Base-by-base conservation (phyloP, 2,329 filamentous ascomycete genomes). In the Fusarium longipes region DNA sequence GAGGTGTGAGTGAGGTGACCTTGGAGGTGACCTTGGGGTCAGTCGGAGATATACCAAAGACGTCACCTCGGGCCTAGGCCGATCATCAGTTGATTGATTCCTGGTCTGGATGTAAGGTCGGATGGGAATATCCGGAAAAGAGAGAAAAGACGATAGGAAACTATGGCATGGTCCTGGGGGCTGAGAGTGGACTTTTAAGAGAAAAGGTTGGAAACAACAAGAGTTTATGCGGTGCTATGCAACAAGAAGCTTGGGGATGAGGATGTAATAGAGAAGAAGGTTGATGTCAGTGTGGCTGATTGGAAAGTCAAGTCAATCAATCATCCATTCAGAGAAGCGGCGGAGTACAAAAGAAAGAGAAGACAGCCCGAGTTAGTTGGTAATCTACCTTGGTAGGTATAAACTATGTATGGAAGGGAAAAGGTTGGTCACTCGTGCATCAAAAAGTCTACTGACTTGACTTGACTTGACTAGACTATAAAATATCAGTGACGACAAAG, bases 21-120 rank as follows among this genome's bases (percentile, higher is more conserved):
- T 63, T 63, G 60, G 62, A 69, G 55, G 67, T 70, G 60, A 65
- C 60, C 38, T 63, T 63, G 60, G 60, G 58, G 60, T 63, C 60
- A 65, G 63, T 54, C 61, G 64, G 65, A 67, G 57, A 66, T 68
- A 68, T 68, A 68, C 63, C 65, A 62, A 68, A 69, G 65, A 69
- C 65, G 65, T 68, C 65, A 68, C 65, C 51, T 59, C 40, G 47
- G 65, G 57, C 54, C 65, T 49, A 68, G 61, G 40, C 56, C 30
- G 57, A 57, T 66, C 65, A 68, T 63, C 30, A 57, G 65, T 49
- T 52, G 22, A 38, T 35, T 22, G 22, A 38, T 35, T 22, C 24
- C 36, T 18, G 36, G 44, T 38, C 14, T 24, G 32, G 39, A 29
- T 27, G 30, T 38, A 59, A 45, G 45, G 32, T 57, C 36, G 43